These are phyloP conservation scores for Saturnispora silvae DNA, from an alignment of 805 yeast species.

Conservation along the genomic window DNA sequence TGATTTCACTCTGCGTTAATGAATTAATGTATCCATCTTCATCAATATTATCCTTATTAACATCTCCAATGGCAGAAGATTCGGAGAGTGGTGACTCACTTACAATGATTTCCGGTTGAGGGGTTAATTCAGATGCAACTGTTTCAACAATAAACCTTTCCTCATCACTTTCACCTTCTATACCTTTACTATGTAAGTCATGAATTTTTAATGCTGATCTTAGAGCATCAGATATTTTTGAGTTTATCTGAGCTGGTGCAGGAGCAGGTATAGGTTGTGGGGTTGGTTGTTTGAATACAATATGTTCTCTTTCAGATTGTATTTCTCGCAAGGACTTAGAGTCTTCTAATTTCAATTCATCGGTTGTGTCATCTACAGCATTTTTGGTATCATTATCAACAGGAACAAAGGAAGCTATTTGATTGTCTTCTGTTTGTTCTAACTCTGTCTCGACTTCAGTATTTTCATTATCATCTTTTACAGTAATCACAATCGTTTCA, in stretches of 20 bases:
- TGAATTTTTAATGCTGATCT: conserved; percentile 8
- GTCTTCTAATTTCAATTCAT: no score
- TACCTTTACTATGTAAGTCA: conserved; percentile 7
- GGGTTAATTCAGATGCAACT: conserved; percentile 1
- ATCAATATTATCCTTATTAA: conserved; percentile 11
- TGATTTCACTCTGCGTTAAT: conserved; percentile 15
- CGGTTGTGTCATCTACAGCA: no score
- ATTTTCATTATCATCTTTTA: no score
- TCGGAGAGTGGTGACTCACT: conserved; percentile 15
- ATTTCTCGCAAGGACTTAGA: no score
- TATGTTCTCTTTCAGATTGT: no score
- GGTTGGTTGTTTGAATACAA: conserved; percentile 8
- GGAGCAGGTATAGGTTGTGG: conserved; percentile 18
- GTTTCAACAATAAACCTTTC: conserved; percentile 6
- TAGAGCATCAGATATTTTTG: conserved; percentile 5
- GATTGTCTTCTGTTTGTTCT: no score
- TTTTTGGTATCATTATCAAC: no score
- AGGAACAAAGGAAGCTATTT: no score
- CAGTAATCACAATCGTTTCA: no score
- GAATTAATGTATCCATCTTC: conserved; percentile 22
- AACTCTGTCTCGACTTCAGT: no score
- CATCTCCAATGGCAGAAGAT: conserved; percentile 17
- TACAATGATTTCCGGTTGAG: not conserved
- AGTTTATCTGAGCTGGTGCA: conserved; percentile 20
- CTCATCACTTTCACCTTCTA: conserved; percentile 9